Conservation (phyloP, 2,329 filamentous ascomycete species). For the Aureobasidium sp. region DNA sequence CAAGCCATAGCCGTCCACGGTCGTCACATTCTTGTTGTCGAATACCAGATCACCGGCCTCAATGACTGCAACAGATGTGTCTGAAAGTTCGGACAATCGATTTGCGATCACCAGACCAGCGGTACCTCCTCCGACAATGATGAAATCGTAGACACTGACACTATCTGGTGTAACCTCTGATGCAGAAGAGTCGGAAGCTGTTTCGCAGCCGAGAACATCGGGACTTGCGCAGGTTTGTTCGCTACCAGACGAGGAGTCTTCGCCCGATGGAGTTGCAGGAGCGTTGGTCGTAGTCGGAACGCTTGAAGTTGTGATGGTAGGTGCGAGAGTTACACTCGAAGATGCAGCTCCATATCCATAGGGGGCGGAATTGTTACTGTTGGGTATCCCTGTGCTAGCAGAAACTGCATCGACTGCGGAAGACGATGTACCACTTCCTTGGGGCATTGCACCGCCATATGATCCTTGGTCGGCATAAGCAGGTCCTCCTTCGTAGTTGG, state of each 20-base stretch:
- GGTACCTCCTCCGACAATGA: conserved; percentile 78
- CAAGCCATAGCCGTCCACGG: neutral
- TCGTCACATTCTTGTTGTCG: neutral
- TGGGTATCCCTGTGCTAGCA: neutral
- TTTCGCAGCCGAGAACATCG: neutral
- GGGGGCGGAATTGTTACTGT: neutral
- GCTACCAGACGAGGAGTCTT: neutral
- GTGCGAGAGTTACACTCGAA: neutral
- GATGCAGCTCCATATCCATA: neutral
- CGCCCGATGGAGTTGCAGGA: neutral
- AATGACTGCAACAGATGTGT: neutral
- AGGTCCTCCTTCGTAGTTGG: neutral
- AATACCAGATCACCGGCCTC: conserved; percentile 9
- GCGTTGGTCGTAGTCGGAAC: neutral
- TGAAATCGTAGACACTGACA: conserved; percentile 59
- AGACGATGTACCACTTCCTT: neutral
- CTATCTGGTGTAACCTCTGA: neutral
- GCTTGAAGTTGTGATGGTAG: neutral
- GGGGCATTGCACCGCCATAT: neutral
- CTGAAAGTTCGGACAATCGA: conserved; percentile 69
- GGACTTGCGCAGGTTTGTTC: neutral
- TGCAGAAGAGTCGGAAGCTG: neutral
- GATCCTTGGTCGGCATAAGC: neutral
- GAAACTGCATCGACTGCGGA: neutral
- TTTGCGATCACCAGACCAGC: conserved; percentile 79